phyloP scores from a whole-genome alignment of 2,329 filamentous ascomycete species.

The Metarhizium robertsii region DNA sequence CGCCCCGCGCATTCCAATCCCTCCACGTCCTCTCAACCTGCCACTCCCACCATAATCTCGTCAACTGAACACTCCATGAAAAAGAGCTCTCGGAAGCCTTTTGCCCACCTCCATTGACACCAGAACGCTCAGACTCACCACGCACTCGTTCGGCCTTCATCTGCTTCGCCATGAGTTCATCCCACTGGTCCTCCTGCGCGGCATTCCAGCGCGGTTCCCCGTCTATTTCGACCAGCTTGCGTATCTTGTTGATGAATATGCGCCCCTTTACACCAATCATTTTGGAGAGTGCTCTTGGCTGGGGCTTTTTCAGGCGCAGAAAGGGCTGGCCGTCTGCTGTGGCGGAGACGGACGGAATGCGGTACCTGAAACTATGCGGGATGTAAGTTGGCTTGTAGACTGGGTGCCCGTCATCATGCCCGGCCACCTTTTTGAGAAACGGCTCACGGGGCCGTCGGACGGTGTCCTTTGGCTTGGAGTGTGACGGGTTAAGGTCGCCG shows the following conservation, averaged over 20 bases:
- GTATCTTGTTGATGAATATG: slow-evolving; percentile 31
- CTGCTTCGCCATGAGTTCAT: slow-evolving; percentile 23
- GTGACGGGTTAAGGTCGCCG: slow-evolving; percentile 8
- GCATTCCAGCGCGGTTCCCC: slow-evolving; percentile 25
- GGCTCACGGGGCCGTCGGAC: slow-evolving; percentile 15
- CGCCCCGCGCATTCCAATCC: slow-evolving; percentile 31
- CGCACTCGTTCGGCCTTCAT: slow-evolving; percentile 6
- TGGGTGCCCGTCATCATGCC: slow-evolving; percentile 24
- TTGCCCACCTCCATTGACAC: not conserved
- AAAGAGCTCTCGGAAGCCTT: slow-evolving; percentile 16
- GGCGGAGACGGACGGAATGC: slow-evolving; percentile 47
- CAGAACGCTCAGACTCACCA: not conserved
- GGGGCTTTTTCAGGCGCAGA: slow-evolving; percentile 56
- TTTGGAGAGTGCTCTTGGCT: slow-evolving; percentile 48
- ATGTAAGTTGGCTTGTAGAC: slow-evolving; percentile 37
- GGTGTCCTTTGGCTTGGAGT: slow-evolving; percentile 9
- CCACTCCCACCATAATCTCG: slow-evolving; percentile 20
- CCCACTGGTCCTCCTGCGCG: slow-evolving; percentile 40
- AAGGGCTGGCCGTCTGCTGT: slow-evolving; percentile 51
- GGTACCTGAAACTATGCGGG: slow-evolving; percentile 22
- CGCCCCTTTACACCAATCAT: slow-evolving; percentile 44
- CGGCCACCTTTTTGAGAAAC: slow-evolving; percentile 24
- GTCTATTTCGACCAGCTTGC: slow-evolving; percentile 26
- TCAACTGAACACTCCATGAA: slow-evolving; percentile 19
- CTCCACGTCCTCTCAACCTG: slow-evolving; percentile 21